These are phyloP conservation scores for Agastache rugosa DNA, from an alignment of 257 asterid genomes.

Conservation along the genomic window DNA sequence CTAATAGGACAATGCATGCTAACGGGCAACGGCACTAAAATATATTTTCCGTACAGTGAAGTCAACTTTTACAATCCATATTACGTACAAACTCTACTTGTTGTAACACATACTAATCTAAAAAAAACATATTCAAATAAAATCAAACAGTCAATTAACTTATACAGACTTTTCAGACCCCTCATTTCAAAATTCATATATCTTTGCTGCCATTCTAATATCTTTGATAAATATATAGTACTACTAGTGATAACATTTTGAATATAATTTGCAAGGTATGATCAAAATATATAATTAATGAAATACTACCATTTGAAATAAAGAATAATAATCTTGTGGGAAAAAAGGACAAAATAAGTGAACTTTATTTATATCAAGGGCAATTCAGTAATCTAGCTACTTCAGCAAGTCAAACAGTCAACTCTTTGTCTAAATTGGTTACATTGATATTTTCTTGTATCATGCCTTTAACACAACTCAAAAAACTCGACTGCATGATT, in stretches of 20 bases:
- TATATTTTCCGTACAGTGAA: neutral
- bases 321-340: too few species aligned
- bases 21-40: neutral
- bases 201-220: neutral
- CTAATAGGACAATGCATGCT: neutral
- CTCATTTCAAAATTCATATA: neutral
- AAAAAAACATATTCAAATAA: too few species aligned
- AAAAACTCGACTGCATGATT: slow-evolving; percentile 50
- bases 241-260: too few species aligned
- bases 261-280: too few species aligned
- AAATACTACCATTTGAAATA: too few species aligned
- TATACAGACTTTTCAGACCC: neutral
- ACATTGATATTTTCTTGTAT: slow-evolving; percentile 31
- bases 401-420: slow-evolving; percentile 55
- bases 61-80: neutral
- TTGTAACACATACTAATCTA: neutral
- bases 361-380: slow-evolving; percentile 19
- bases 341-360: too few species aligned
- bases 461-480: slow-evolving; percentile 46
- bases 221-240: too few species aligned
- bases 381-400: slow-evolving; percentile 32
- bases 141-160: neutral
- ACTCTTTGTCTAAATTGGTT: slow-evolving; percentile 41
- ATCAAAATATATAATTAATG: too few species aligned
- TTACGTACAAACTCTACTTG: neutral